Evolutionary conservation across 148 eudicot genomes (phyloP), one percentile per base, ranked within the genome.

Genomic region (Nepenthes mirabilis): DNA sequence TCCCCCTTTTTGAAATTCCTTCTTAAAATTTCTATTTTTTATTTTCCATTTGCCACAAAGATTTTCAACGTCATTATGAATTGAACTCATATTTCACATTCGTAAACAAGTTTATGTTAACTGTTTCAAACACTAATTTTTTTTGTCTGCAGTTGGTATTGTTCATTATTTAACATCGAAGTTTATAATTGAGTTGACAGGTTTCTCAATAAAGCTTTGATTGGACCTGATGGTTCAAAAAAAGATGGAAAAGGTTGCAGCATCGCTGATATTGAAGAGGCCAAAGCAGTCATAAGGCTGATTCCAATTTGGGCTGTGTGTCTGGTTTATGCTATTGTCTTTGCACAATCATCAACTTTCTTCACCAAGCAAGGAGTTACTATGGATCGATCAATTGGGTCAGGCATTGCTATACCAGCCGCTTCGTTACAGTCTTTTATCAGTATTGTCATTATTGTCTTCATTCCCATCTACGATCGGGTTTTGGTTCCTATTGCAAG

Each of bases 331-430:
- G 89, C 71, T 11, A 56, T 87, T 11, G 85, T 87, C 1, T 81
- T 75, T 50, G 67, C 90, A 37, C 95, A 87, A 40, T 61, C 69
- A 2, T 68, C 82, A 7, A 84, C 95, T 13, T 73, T 87, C 33
- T 87, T 87, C 71, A 84, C 90, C 40, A 80, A 87, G 65, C 95
- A 87, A 70, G 95, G 82, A 65, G 68, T 65, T 2, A 84, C 95
- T n/a, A 74, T 87, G 77, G 83, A 87, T 68, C 75, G 87, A 64
- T 69, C 81, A 12, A 47, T 87, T 34, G 70, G 77, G 6, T 32
- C 79, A 13, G 71, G 36, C 51, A 70, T 84, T 13, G 9, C 75
- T 8, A 36, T 84, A 6, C 95, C 95, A 33, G 69, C 95, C 43
- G 90, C 95, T 60, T 73, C 90, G 47, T 62, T 87, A n/a, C 90